Base-by-base conservation (phyloP, 345 rosid species). In the Balakata baccata region DNA sequence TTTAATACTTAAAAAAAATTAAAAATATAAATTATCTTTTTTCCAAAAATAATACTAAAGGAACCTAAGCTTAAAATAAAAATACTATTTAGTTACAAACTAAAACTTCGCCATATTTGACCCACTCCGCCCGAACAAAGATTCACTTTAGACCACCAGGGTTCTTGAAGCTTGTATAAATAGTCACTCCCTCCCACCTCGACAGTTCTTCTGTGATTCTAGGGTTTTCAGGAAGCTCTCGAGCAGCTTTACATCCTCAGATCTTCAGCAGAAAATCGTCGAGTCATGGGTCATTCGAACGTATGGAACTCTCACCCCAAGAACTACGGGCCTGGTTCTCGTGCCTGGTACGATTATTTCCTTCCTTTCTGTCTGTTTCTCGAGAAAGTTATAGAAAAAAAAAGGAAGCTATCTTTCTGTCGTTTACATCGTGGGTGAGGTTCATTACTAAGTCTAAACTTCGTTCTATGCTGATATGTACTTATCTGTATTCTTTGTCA, bases 261-360 rank as follows among this genome's bases (percentile, higher is more conserved):
- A n/a, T 3, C 17, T 6, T 16, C 7, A 3, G 16, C 0, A 9
- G 0, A 22, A 29, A 52, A 71, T 39, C 29, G 50, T 22, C 47
- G 7, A 70, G 22, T 64, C 51, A 86, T 86, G 87, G 89, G 89
- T 66, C 89, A 86, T 81, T 51, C 85, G 25, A 86, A 86, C 78
- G 77, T 86, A 23, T 86, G 87, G 89, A 86, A 82, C 71, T 76
- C 86, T 54, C 89, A 86, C 81, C 89, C 89, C 22, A 86, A 86
- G 72, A 84, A 53, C 64, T 83, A 82, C 78, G 89, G 89, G 6
- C 87, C 89, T 22, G 87, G 89, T 17, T 86, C 89, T 69, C 85
- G 89, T 18, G 63, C 87, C n/a, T 86, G 89, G 89, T 84, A 70
- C 22, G 3, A 52, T 45, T 12, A 9, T 53, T 58, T 38, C 50